Evolutionary conservation across 352 stramenopile species (phyloP).

Genomic region (Pythium grandisporangium): DNA sequence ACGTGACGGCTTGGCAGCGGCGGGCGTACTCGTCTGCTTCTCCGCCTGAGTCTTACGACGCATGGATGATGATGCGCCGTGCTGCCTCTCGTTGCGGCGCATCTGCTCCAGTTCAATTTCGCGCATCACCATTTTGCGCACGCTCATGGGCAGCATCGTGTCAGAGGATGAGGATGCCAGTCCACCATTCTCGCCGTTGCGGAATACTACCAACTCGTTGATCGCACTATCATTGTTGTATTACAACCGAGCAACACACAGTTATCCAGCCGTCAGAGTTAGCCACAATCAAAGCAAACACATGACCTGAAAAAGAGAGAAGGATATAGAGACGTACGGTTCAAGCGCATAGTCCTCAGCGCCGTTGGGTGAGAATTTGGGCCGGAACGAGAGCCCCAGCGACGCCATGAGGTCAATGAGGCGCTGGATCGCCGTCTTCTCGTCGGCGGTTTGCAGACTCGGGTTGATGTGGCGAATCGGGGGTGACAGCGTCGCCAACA

Average conservation of each 20-base stretch:
- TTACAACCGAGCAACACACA: too few relatives aligned
- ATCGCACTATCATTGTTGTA: constrained; percentile 55
- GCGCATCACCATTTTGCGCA: constrained; percentile 71
- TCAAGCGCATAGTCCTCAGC: constrained; percentile 66
- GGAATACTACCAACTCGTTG: constrained; percentile 64
- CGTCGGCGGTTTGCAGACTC: constrained; percentile 46
- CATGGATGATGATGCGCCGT: too few relatives aligned
- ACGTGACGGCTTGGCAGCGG: too few relatives aligned
- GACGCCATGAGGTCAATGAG: constrained; percentile 75
- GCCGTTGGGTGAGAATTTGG: constrained; percentile 55
- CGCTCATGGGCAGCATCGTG: constrained; percentile 38
- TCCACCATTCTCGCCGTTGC: constrained; percentile 15
- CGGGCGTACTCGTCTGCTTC: too few relatives aligned
- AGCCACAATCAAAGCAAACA: too few relatives aligned
- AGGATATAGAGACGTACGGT: constrained; percentile 72
- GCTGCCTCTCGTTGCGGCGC: constrained; percentile 53
- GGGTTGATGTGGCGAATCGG: constrained; percentile 49
- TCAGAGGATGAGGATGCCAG: constrained; percentile 6
- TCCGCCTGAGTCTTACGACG: too few relatives aligned
- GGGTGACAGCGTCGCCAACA: constrained; percentile 54
- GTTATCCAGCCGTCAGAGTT: too few relatives aligned
- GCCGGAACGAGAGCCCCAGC: constrained; percentile 65
- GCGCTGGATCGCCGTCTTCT: constrained; percentile 53
- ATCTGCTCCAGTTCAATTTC: constrained; percentile 79
- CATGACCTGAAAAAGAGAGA: too few relatives aligned